Evolutionary conservation across 1,284 basidiomycete species (phyloP).

Genomic region (Agroathelia rolfsii): DNA sequence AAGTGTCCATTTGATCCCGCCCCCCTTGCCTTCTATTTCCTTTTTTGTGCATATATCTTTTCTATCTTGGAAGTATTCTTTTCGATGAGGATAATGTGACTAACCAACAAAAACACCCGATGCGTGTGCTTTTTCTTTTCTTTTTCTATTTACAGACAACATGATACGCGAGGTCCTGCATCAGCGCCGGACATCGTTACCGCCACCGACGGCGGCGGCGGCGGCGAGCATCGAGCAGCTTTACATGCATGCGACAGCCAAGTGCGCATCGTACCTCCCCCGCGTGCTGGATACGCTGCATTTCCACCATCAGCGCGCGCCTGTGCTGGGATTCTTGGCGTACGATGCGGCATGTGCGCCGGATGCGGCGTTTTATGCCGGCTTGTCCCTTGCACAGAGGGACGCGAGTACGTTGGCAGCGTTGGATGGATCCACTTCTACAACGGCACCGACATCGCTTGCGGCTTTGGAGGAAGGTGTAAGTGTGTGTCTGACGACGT

Average conservation of each 20-base stretch:
- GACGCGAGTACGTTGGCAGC: conserved; percentile 25
- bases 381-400: conserved; percentile 50
- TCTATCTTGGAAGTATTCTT: conserved; percentile 4
- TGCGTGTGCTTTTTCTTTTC: no score
- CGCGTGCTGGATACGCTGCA: conserved; percentile 55
- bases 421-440: no score
- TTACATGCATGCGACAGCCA: conserved; percentile 32
- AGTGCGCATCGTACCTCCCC: conserved; percentile 42
- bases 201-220: conserved; percentile 3
- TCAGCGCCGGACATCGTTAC: conserved; percentile 31
- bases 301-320: conserved; percentile 36
- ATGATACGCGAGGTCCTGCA: conserved; percentile 56
- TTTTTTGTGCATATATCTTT: no score
- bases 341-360: conserved; percentile 76
- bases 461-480: conserved; percentile 59
- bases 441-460: conserved; percentile 26
- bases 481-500: conserved; percentile 56
- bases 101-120: conserved; percentile 1
- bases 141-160: conserved; percentile 35
- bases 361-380: conserved; percentile 77
- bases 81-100: conserved; percentile 8
- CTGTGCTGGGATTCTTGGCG: conserved; percentile 48
- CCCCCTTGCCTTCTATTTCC: no score
- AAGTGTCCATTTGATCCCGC: no score
- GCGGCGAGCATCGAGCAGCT: conserved; percentile 28